Percentiles rank a stretch among this genome's conserved stretches.
Evolutionary conservation across 2,329 filamentous ascomycete genomes (phyloP).

Genomic region (Falciphora oryzae): DNA sequence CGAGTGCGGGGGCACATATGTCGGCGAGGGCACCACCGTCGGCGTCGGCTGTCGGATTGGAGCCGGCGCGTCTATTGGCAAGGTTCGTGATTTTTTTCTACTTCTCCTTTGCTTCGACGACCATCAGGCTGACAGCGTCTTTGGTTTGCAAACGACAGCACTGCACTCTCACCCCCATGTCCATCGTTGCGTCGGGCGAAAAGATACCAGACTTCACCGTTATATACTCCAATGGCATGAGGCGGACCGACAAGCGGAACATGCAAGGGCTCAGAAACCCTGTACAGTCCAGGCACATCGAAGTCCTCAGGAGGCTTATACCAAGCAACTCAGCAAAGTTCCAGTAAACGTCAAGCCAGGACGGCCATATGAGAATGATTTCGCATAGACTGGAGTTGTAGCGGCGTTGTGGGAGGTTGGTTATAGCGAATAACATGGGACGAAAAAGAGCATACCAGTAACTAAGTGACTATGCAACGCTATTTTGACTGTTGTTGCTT

Average conservation of each 20-base stretch:
- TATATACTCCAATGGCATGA: slow-evolving; percentile 58
- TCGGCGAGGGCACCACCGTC: slow-evolving; percentile 55
- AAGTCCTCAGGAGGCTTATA: slow-evolving; percentile 61
- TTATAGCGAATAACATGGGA: background rate
- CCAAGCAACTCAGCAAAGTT: slow-evolving; percentile 54
- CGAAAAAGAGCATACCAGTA: background rate
- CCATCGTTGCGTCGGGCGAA: slow-evolving; percentile 50
- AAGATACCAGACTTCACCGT: slow-evolving; percentile 62
- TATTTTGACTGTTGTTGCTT: too few relatives aligned
- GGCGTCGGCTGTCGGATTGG: slow-evolving; percentile 57
- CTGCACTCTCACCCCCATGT: slow-evolving; percentile 64
- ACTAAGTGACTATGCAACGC: too few relatives aligned
- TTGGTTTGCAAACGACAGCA: slow-evolving; percentile 40
- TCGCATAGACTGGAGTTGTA: background rate
- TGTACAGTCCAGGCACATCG: slow-evolving; percentile 61
- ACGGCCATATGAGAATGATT: background rate
- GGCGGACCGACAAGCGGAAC: slow-evolving; percentile 53
- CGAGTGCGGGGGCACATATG: slow-evolving; percentile 56
- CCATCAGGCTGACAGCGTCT: background rate
- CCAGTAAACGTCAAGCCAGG: slow-evolving; percentile 19
- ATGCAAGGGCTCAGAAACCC: slow-evolving; percentile 58
- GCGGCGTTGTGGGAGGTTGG: too few relatives aligned
- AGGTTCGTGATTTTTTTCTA: slow-evolving; percentile 36
- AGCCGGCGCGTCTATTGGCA: slow-evolving; percentile 55
- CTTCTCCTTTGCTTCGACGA: background rate